These are phyloP conservation scores for Chamaecyparis obtusa DNA, from an alignment of 75 land plant species.

Conservation along the genomic window DNA sequence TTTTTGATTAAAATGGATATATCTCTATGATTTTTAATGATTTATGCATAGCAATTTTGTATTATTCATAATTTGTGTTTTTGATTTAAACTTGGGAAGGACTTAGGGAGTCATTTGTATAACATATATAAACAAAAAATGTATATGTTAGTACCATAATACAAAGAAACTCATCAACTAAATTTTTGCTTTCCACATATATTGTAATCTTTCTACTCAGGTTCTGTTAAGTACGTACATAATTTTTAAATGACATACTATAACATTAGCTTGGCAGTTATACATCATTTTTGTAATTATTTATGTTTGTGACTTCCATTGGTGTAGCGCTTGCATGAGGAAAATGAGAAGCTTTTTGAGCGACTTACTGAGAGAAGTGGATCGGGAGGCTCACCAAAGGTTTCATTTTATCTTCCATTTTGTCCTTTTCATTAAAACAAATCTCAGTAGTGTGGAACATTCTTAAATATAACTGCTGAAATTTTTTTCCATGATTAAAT, in stretches of 20 bases:
- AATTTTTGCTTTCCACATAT: background rate
- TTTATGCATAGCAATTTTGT: background rate
- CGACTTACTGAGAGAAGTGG: conserved; percentile 75
- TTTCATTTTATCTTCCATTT: conserved; percentile 14
- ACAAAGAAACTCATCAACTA: background rate
- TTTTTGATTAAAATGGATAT: background rate
- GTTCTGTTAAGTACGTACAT: background rate
- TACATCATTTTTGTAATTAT: background rate
- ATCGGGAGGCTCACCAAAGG: conserved; percentile 50
- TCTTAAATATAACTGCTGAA: background rate
- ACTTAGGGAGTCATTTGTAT: background rate
- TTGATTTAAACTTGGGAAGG: background rate
- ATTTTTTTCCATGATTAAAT: background rate
- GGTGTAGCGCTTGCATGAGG: conserved; percentile 89
- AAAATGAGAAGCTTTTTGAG: conserved; percentile 95
- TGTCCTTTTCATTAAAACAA: background rate
- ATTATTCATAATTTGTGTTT: background rate
- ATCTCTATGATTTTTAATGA: background rate
- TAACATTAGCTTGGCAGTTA: background rate
- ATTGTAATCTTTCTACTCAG: background rate
- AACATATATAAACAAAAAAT: background rate
- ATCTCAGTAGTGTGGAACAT: background rate
- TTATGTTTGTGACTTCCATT: conserved; percentile 5
- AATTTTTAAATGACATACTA: background rate
- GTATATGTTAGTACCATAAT: background rate